Evolutionary conservation across 2,329 filamentous ascomycete species (phyloP), one percentile per base, ranked within the genome.

Genomic region (Erysiphe pulchra): DNA sequence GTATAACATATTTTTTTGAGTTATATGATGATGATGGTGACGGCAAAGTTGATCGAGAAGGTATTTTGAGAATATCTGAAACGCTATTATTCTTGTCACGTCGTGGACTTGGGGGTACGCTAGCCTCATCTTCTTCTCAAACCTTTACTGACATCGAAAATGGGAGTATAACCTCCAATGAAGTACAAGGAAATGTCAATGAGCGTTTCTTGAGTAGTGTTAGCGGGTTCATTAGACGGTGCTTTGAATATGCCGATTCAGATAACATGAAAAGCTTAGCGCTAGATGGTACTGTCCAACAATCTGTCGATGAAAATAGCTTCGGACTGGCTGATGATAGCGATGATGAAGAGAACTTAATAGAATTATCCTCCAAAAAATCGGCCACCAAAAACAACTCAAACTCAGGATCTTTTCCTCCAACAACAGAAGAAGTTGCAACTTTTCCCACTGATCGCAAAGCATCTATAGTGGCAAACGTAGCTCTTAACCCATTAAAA

Each of bases 231-330:
- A 98, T 95, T 49, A 73, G 86, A 51, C 73, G 90, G 48, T 98
- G 90, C 61, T 98, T 98, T 52, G 90, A 98, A 61, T 98, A 98
- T 57, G 90, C 90, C 6, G 90, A 98, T 56, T 87, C 90, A 1
- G 87, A 92, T 56, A 78, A 81, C 50, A 76, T 79, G 1, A 68
- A 70, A 57, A 70, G 75, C 50, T 68, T 74, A 40, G 53, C 49
- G 34, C 58, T 61, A 10, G 59, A 61, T 34, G 53, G 30, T 51
- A 56, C 48, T 2, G 55, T 58, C 61, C 42, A 63, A 63, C 41
- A 44, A 8, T 40, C 39, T 11, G 53, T 43, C 2, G 51, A 52
- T 32, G 46, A 72, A 8, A 65, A 66, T 48, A 69, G 79, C 3
- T 90, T 92, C 60, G 70, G 73, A 17, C 81, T 92, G 50, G 82